phyloP scores from a whole-genome alignment of 208 protist species.

The Ichthyophonus hoferi region DNA sequence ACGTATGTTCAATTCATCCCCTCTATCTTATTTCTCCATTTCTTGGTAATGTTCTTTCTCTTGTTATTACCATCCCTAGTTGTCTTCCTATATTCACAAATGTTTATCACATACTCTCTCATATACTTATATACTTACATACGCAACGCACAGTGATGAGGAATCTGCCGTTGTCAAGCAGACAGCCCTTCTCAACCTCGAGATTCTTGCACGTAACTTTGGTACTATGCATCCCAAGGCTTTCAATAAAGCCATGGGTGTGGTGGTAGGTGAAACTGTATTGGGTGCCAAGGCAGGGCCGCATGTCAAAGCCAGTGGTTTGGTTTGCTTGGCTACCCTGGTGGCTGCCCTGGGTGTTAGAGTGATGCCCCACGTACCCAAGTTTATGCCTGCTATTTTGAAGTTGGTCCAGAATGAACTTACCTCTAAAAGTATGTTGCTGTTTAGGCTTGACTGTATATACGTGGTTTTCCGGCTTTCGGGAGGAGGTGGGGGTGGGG shows the following conservation, averaged over 20 bases:
- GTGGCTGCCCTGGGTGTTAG: background rate
- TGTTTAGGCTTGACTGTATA: too few relatives aligned
- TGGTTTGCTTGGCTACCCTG: slow-evolving; percentile 12
- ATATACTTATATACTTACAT: too few relatives aligned
- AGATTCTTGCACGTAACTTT: slow-evolving; percentile 29
- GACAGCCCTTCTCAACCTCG: slow-evolving; percentile 7
- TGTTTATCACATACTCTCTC: too few relatives aligned
- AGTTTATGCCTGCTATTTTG: background rate
- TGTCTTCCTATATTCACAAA: too few relatives aligned
- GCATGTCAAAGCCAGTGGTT: background rate
- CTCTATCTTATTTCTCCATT: too few relatives aligned
- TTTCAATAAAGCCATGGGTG: background rate
- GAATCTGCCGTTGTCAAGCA: background rate
- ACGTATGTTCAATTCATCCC: too few relatives aligned
- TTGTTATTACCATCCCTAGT: too few relatives aligned
- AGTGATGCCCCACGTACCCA: background rate
- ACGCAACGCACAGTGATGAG: background rate
- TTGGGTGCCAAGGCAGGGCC: background rate
- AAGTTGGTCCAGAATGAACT: background rate
- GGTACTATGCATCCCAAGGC: background rate
- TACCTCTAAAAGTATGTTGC: background rate
- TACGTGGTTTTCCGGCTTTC: too few relatives aligned
- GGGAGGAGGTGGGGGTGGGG: too few relatives aligned
- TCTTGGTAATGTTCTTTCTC: too few relatives aligned
- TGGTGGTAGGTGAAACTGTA: background rate